phyloP scores from a whole-genome alignment of 2,329 filamentous ascomycete species.

The Periconia digitata region DNA sequence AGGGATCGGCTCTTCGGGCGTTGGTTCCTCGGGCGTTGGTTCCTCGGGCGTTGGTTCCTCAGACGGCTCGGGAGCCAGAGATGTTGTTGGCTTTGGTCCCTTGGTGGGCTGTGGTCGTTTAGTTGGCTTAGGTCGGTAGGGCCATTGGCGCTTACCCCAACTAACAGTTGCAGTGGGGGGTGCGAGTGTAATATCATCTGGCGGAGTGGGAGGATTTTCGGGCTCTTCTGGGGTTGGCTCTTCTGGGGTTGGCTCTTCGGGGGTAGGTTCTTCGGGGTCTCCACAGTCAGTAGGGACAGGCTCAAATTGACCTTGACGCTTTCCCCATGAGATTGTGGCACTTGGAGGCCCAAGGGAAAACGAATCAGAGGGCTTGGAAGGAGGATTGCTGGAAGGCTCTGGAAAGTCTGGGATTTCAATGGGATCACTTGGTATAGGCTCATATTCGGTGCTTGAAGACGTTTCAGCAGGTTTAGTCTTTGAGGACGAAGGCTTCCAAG shows the following conservation, averaged over 20 bases:
- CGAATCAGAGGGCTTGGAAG: not conserved
- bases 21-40: not conserved
- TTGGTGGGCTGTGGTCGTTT: not conserved
- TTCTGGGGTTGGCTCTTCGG: too few species aligned
- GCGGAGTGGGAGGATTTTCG: not conserved
- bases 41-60: not conserved
- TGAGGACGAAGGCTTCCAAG: not conserved
- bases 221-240: not conserved
- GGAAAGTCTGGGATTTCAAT: not conserved
- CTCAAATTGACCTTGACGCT: slow-evolving; percentile 9
- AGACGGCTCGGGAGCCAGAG: not conserved
- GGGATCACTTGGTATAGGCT: slow-evolving; percentile 9
- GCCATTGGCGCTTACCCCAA: slow-evolving; percentile 13
- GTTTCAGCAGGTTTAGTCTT: slow-evolving; percentile 10
- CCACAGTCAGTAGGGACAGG: too few species aligned
- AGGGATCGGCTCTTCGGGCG: not conserved
- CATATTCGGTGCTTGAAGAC: slow-evolving; percentile 1
- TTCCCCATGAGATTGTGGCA: slow-evolving; percentile 15
- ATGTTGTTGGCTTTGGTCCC: too few species aligned
- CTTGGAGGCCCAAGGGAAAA: not conserved
- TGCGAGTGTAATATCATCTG: slow-evolving; percentile 7
- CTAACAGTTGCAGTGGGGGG: slow-evolving; percentile 13
- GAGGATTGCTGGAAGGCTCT: not conserved
- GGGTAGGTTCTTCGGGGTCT: not conserved
- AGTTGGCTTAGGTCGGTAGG: not conserved